Base-by-base conservation (phyloP, 2,329 filamentous ascomycete genomes). In the Zymoseptoria crescenta region DNA sequence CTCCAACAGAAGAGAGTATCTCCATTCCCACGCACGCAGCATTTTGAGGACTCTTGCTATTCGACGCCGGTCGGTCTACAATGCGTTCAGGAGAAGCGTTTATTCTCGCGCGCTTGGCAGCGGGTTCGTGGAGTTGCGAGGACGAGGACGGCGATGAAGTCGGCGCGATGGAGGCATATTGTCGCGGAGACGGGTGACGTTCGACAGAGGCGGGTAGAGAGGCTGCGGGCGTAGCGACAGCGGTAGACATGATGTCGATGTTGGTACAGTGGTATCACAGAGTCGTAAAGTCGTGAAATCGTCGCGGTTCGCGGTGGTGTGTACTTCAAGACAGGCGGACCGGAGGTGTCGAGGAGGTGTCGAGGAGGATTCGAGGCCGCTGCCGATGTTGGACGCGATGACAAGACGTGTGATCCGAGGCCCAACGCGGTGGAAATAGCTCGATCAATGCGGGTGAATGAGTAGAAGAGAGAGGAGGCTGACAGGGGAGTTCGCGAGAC, bases 31-130 rank as follows among this genome's bases (percentile, higher is more conserved):
- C 64, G 58, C 74, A 80, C 78, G 77, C 77, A 68, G 75, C 77
- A 64, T 79, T 80, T 63, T 79, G 81, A 61, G 74, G 78, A 76
- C 82, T 82, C 72, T 80, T 78, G 72, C 75, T 80, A 58, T 75
- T 70, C 70, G 65, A 68, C 72, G 66, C 69, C 68, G 63, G 59
- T 56, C 61, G 56, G 29, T 51, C 51, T 51, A 21, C 58, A 49
- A 30, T 56, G 51, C 21, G 41, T 19, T 65, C 68, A 63, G 72
- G 74, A 41, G 68, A 70, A 65, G 72, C 74, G 66, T 71, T 73
- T 54, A 67, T 71, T 48, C 69, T 64, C 55, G 67, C 65, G 21
- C 70, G 68, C 58, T 69, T 71, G 52, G 67, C 62, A 29, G 68
- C 67, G 30, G 71, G 67, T 58, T 69, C 64, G 56, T 59, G 59